These are phyloP conservation scores for Naematelia aurantialba DNA, from an alignment of 768 basidiomycete genomes.

Conservation along the genomic window DNA sequence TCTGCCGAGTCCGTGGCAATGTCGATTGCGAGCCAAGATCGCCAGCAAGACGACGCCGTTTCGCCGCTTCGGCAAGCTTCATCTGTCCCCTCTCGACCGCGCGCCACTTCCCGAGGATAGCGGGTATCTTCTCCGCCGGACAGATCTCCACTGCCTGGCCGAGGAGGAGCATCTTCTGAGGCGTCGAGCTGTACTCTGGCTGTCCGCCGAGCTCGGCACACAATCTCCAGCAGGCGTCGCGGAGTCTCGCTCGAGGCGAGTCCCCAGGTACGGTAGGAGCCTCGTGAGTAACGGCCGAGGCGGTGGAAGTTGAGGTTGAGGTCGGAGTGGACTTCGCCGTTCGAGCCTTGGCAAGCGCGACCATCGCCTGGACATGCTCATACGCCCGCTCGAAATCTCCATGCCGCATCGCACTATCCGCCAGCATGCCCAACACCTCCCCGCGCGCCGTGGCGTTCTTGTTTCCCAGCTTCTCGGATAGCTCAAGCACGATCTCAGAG, in stretches of 20 bases:
- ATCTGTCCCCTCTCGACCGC: constrained; percentile 57
- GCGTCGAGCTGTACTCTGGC: constrained; percentile 65
- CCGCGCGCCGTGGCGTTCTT: constrained; percentile 55
- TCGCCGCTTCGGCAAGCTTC: constrained; percentile 44
- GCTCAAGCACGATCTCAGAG: constrained; percentile 83
- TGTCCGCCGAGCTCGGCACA: constrained; percentile 85
- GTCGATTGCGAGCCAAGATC: background rate
- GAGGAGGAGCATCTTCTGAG: constrained; percentile 66
- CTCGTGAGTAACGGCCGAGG: too few species aligned
- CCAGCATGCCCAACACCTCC: constrained; percentile 82
- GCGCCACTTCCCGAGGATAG: constrained; percentile 74
- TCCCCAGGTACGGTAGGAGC: background rate
- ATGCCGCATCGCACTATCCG: constrained; percentile 74
- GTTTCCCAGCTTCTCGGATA: constrained; percentile 82
- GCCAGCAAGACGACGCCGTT: constrained; percentile 52
- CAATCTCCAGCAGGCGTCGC: constrained; percentile 81
- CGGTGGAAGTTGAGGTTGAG: too few species aligned
- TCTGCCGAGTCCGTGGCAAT: too few species aligned
- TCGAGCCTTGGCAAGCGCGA: constrained; percentile 51
- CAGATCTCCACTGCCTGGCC: constrained; percentile 82
- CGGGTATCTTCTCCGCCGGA: constrained; percentile 71
- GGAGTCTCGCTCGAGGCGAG: constrained; percentile 3
- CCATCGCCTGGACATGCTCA: constrained; percentile 69
- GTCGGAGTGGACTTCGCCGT: background rate
- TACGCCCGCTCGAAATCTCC: constrained; percentile 75